Evolutionary conservation across 192 early-diverging fungal species (phyloP).

Genomic region (Podochytrium sp.): DNA sequence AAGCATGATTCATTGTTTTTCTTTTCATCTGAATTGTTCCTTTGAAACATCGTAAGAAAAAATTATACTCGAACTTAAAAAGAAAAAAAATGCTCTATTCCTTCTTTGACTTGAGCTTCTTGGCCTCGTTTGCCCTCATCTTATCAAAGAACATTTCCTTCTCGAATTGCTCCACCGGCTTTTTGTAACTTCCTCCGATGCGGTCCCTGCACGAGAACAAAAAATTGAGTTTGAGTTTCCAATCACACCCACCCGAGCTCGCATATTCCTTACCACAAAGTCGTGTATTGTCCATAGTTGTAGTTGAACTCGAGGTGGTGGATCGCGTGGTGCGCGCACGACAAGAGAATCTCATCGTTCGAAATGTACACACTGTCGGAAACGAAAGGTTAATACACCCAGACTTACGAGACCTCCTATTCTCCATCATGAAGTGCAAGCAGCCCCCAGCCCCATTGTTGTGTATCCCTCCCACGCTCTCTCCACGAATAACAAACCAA

Average conservation of each 20-base stretch:
- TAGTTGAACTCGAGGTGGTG: conserved; percentile 99
- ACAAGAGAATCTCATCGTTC: conserved; percentile 36
- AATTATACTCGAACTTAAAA: not conserved
- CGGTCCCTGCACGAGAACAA: conserved; percentile 44
- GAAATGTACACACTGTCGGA: conserved; percentile 34
- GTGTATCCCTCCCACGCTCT: too few relatives aligned
- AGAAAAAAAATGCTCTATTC: not conserved
- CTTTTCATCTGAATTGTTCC: not conserved
- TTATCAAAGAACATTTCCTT: conserved; percentile 61
- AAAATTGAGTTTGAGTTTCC: too few relatives aligned
- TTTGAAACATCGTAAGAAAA: not conserved
- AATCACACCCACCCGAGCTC: too few relatives aligned
- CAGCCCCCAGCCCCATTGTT: too few relatives aligned
- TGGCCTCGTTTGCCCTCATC: conserved; percentile 7
- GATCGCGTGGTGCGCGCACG: conserved; percentile 93
- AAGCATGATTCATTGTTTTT: not conserved
- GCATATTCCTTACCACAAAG: conserved; percentile 95
- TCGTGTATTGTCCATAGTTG: conserved; percentile 99
- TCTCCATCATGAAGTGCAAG: too few relatives aligned
- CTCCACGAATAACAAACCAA: not conserved
- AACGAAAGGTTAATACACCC: too few relatives aligned
- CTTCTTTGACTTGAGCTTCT: not conserved
- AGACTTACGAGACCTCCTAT: too few relatives aligned
- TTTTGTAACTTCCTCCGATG: conserved; percentile 56
- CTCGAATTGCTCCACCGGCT: conserved; percentile 48